Evolutionary conservation across 139 green algal species (phyloP), one percentile per base, ranked within the genome.

Genomic region (Chlorella sp.): DNA sequence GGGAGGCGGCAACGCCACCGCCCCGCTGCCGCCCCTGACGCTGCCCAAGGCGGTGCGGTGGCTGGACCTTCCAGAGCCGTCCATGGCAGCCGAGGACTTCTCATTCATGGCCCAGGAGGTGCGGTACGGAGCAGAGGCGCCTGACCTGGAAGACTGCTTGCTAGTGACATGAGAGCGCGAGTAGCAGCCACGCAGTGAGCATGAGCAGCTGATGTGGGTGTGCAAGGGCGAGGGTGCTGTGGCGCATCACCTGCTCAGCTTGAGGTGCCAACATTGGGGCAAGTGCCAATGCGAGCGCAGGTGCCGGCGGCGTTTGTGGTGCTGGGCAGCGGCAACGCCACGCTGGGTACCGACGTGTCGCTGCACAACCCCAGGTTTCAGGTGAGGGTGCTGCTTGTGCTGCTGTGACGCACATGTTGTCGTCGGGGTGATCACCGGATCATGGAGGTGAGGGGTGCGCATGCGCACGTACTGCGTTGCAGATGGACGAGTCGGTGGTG

Each of bases 1-100:
- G n/a, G n/a, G n/a, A n/a, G n/a, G n/a, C n/a, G n/a, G n/a, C n/a
- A n/a, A n/a, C n/a, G n/a, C n/a, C n/a, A n/a, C n/a, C n/a, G n/a
- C n/a, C n/a, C n/a, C n/a, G n/a, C n/a, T n/a, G n/a, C n/a, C n/a
- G n/a, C n/a, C n/a, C n/a, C n/a, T n/a, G n/a, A n/a, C n/a, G n/a
- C n/a, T n/a, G n/a, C n/a, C n/a, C n/a, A n/a, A n/a, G n/a, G 10
- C 17, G 42, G 42, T 55, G 17, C 42, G 42, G 42, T 55, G 42
- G 30, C 17, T 55, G 34, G 3, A 24, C 4, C 36, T 80, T 26
- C 61, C 26, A 2, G 35, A 80, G 62, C 74, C 74, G 3, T 80
- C 74, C 29, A 80, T 80, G 74, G 74, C 74, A 1, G 92, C 79
- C 2, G 92, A 97, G 78, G 92, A 97, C 81, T 97, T 97, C 74